These are phyloP conservation scores for Fusarium falciforme DNA, from an alignment of 2,329 filamentous ascomycete species.

Conservation along the genomic window DNA sequence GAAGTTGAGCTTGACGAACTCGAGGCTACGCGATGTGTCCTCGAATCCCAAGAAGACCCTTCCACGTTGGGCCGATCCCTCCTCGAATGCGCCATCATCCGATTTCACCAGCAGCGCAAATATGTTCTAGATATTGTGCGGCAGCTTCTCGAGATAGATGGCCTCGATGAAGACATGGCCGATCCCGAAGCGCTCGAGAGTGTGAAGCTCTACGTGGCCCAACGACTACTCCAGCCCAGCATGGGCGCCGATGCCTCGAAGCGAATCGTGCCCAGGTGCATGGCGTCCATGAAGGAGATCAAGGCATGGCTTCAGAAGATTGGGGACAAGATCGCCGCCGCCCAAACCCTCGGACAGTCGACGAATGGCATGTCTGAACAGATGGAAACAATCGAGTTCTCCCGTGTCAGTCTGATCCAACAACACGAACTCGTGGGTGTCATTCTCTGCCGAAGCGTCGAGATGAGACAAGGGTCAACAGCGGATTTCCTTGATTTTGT, in stretches of 20 bases:
- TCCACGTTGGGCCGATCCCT: conserved; percentile 77
- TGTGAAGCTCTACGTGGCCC: conserved; percentile 51
- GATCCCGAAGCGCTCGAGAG: conserved; percentile 47
- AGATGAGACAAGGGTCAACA: conserved; percentile 75
- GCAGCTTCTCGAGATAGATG: conserved; percentile 77
- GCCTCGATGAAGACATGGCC: conserved; percentile 64
- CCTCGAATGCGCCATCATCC: conserved; percentile 83
- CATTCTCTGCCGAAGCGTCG: conserved; percentile 83
- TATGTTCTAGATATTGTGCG: conserved; percentile 87
- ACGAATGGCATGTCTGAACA: conserved; percentile 67
- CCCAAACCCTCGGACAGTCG: conserved; percentile 77
- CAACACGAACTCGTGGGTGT: conserved; percentile 91
- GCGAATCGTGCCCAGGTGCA: conserved; percentile 78
- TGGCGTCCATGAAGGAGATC: conserved; percentile 80
- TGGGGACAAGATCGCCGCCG: conserved; percentile 79
- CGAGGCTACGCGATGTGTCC: conserved; percentile 80
- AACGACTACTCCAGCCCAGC: conserved; percentile 47
- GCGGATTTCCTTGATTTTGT: conserved; percentile 82
- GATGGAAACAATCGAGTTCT: conserved; percentile 82
- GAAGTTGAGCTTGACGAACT: conserved; percentile 91
- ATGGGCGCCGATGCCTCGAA: conserved; percentile 57
- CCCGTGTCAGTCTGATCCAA: conserved; percentile 81
- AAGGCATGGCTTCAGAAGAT: conserved; percentile 82
- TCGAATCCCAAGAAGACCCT: conserved; percentile 78
- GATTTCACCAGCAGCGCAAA: conserved; percentile 87